phyloP scores from a whole-genome alignment of 2,329 filamentous ascomycete genomes.

The Xylaria sp. region DNA sequence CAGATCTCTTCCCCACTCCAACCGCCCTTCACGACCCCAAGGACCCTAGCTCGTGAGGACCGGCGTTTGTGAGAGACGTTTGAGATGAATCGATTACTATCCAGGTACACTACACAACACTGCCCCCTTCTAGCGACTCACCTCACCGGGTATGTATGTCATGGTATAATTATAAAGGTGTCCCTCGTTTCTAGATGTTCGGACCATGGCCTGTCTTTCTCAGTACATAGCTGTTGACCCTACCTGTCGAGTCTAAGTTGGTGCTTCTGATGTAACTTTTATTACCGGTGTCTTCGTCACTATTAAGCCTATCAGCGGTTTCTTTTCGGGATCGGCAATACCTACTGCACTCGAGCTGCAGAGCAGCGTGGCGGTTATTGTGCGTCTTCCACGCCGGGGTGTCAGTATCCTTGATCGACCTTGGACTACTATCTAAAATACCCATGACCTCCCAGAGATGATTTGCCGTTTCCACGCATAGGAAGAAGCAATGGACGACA shows the following conservation, averaged over 20 bases:
- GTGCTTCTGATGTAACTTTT: conserved; percentile 10
- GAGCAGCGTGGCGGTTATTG: conserved; percentile 51
- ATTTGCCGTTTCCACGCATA: conserved; percentile 63
- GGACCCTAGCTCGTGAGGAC: conserved; percentile 11
- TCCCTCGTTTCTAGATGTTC: neutral
- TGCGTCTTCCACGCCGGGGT: conserved; percentile 56
- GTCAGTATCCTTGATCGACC: conserved; percentile 53
- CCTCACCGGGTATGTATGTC: neutral
- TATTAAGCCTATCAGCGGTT: conserved; percentile 35
- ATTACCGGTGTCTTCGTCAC: neutral
- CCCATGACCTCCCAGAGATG: no score
- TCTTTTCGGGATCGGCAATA: conserved; percentile 50
- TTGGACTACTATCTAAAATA: conserved; percentile 40
- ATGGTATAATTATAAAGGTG: neutral
- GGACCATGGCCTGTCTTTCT: no score
- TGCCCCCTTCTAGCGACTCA: neutral
- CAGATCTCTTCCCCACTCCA: conserved; percentile 28
- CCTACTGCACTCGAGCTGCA: conserved; percentile 50
- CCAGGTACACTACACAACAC: neutral
- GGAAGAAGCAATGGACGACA: conserved; percentile 64
- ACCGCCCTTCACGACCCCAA: conserved; percentile 19
- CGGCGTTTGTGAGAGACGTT: conserved; percentile 6
- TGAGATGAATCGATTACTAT: conserved; percentile 16
- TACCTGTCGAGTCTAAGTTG: conserved; percentile 9
- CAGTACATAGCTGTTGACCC: neutral